These are phyloP conservation scores for Plasmopara viticola DNA, from an alignment of 352 stramenopile species.

Conservation along the genomic window DNA sequence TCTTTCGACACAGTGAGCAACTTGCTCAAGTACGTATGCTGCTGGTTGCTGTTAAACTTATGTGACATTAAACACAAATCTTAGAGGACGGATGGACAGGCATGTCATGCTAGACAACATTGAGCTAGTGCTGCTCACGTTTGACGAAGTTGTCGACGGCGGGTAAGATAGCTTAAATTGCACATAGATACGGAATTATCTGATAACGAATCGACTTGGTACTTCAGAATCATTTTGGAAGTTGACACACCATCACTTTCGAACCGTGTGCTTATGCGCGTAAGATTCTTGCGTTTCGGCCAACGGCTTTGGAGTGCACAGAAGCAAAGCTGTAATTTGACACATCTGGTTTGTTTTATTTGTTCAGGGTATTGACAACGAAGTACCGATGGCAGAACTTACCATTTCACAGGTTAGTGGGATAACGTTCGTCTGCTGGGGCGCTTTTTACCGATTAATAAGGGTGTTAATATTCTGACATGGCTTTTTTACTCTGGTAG, in stretches of 20 bases:
- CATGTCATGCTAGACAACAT: conserved; percentile 89
- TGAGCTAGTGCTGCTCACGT: conserved; percentile 83
- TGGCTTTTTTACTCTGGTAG: conserved; percentile 21
- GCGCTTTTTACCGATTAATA: neutral
- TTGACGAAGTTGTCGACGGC: conserved; percentile 88
- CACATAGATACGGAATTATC: neutral
- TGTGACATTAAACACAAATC: conserved; percentile 1
- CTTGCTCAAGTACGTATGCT: conserved; percentile 70
- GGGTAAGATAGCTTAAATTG: conserved; percentile 37
- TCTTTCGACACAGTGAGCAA: conserved; percentile 81
- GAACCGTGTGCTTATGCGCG: conserved; percentile 89
- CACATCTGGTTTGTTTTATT: conserved; percentile 5
- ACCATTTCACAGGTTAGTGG: conserved; percentile 71
- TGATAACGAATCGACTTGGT: neutral
- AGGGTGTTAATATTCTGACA: conserved; percentile 3
- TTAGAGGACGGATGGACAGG: conserved; percentile 76
- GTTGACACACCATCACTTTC: conserved; percentile 83
- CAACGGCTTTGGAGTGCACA: neutral
- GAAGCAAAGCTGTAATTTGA: neutral
- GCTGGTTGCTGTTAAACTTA: neutral
- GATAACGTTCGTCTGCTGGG: neutral
- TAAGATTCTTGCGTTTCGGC: conserved; percentile 25
- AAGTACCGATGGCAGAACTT: conserved; percentile 81
- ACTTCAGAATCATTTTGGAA: conserved; percentile 81
- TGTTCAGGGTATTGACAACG: conserved; percentile 77